Base-by-base conservation (phyloP, 1,284 basidiomycete species). In the Nidula niveotomentosa region DNA sequence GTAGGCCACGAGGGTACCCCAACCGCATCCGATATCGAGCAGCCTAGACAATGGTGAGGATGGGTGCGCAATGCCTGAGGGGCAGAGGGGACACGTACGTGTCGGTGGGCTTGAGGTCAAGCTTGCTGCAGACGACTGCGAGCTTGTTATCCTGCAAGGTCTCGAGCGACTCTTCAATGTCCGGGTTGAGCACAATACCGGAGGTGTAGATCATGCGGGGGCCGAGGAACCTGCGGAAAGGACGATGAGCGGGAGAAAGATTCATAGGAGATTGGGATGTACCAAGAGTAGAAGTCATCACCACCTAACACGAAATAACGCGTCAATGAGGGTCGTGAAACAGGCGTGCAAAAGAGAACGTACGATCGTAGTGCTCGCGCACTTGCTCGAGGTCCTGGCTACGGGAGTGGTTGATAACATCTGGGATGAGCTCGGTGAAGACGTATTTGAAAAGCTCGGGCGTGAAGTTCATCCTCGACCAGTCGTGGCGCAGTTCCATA, bases 121-220 rank as follows among this genome's bases (percentile, higher is more conserved):
- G 87, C 76, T 99, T 99, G 66, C 90, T 91, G 78, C 96, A 98
- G 37, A 99, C 96, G 58, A 97, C 76, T 39, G 89, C 88, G 59
- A 98, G 86, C 74, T 99, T 99, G 84, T 99, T 99, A 76, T 99
- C 96, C 79, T 99, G 97, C 39, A 99, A 85, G 67, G 96, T 84
- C 71, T 99, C 97, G 54, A 99, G 85, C 12, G 93, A 89, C 74
- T 98, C 93, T 63, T 90, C 80, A 44, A 79, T 75, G 62, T 85
- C 84, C 53, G 91, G 76, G 70, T 93, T 88, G 34, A 80, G 78
- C 59, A 98, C 85, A 56, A 99, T 82, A 60, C 96, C 96, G 13
- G 91, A 94, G 6, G 96, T 99, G 76, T 99, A 99, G 68, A 99
- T 87, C 94, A 97, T 97, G 60, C 94, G 91, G 3, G 93, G 92